Evolutionary conservation across 177 flowering plant species (phyloP).

Genomic region (Vitis hybrid): DNA sequence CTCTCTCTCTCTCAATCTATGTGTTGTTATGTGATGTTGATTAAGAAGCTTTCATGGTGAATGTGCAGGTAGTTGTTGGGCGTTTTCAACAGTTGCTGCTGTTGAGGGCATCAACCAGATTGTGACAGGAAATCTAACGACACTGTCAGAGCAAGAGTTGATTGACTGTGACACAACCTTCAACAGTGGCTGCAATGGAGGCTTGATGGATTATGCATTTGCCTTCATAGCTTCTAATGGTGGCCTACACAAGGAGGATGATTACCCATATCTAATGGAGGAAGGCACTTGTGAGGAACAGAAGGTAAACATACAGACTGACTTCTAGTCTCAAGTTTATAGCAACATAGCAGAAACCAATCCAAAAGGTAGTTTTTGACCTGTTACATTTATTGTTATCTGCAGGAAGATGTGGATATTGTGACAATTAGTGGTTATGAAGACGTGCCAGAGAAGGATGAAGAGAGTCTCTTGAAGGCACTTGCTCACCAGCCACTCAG

Average conservation of each 20-base stretch:
- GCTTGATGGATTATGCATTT: conserved; percentile 60
- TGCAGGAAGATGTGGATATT: conserved; percentile 34
- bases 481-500: conserved; percentile 57
- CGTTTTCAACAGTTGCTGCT: conserved; percentile 61
- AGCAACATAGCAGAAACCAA: no score
- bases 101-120: conserved; percentile 62
- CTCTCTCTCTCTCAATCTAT: neutral
- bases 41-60: no score
- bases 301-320: conserved; percentile 21
- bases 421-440: conserved; percentile 45
- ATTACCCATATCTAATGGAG: conserved; percentile 55
- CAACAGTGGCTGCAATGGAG: conserved; percentile 60
- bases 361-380: no score
- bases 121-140: conserved; percentile 48
- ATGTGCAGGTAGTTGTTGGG: conserved; percentile 66
- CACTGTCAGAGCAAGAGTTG: conserved; percentile 60
- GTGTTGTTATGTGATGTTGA: neutral
- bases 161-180: conserved; percentile 44
- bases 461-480: conserved; percentile 43
- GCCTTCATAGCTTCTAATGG: conserved; percentile 34
- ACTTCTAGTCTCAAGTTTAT: neutral
- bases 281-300: conserved; percentile 45
- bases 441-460: conserved; percentile 49
- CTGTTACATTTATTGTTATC: conserved; percentile 20
- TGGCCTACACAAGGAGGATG: conserved; percentile 49